phyloP scores from a whole-genome alignment of 495 filamentous ascomycete species.

The Penicillium mononematosum region DNA sequence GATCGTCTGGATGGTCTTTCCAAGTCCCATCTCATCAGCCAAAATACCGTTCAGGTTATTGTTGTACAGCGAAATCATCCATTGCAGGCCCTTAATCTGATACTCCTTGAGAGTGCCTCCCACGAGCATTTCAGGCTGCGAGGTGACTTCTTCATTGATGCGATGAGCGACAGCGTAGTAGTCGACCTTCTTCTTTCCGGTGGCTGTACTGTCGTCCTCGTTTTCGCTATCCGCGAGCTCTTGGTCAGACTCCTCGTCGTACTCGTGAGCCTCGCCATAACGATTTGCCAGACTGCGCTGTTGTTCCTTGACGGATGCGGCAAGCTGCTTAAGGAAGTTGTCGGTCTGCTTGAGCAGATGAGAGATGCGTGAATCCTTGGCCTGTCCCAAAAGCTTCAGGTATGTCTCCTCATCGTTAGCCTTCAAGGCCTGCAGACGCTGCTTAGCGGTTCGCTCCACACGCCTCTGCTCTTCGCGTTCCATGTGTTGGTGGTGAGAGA shows the following conservation, averaged over 20 bases:
- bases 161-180: constrained; percentile 98
- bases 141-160: constrained; percentile 83
- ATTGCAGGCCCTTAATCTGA: constrained; percentile 95
- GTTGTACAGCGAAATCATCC: constrained; percentile 99
- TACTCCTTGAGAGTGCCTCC: constrained; percentile 95
- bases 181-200: constrained; percentile 74
- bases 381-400: constrained; percentile 91
- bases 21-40: constrained; percentile 99
- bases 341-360: constrained; percentile 95
- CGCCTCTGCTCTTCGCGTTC: constrained; percentile 99
- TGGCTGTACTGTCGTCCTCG: constrained; percentile 64
- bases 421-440: constrained; percentile 97
- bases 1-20: constrained; percentile 99
- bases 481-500: constrained; percentile 85
- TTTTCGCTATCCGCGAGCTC: constrained; percentile 64
- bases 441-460: constrained; percentile 93
- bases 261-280: constrained; percentile 65
- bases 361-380: constrained; percentile 98
- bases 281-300: constrained; percentile 77
- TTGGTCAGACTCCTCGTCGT: constrained; percentile 64
- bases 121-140: constrained; percentile 79
- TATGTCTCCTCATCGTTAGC: constrained; percentile 99
- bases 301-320: constrained; percentile 85
- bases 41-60: constrained; percentile 99
- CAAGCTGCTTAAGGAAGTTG: constrained; percentile 93